Conservation (phyloP, 1,139 yeast genomes). For the Candida sanyaensis region DNA sequence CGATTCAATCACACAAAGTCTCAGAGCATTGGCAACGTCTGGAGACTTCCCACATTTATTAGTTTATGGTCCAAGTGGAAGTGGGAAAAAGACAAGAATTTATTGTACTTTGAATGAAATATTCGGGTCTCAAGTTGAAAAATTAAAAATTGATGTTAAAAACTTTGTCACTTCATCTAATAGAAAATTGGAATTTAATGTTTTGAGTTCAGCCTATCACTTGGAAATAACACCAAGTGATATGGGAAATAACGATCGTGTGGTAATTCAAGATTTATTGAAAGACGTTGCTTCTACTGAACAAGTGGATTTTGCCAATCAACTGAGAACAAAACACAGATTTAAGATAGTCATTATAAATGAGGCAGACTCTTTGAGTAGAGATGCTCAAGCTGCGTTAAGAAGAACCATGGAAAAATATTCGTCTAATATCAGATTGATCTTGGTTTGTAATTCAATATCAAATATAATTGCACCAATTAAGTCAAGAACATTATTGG, state of each 20-base stretch:
- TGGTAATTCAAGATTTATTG: slow-evolving; percentile 89
- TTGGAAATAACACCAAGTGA: slow-evolving; percentile 96
- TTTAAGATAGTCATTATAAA: slow-evolving; percentile 92
- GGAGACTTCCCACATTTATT: slow-evolving; percentile 94
- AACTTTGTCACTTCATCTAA: slow-evolving; percentile 71
- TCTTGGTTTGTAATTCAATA: slow-evolving; percentile 84
- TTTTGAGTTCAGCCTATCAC: slow-evolving; percentile 87
- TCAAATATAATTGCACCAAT: slow-evolving; percentile 93
- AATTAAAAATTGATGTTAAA: slow-evolving; percentile 85
- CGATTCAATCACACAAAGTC: slow-evolving; percentile 58
- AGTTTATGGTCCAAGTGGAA: slow-evolving; percentile 94
- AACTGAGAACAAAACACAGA: slow-evolving; percentile 53
- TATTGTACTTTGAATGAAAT: slow-evolving; percentile 77
- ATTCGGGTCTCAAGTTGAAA: slow-evolving; percentile 81
- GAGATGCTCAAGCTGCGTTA: slow-evolving; percentile 97
- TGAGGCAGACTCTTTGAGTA: slow-evolving; percentile 87
- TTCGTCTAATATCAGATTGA: slow-evolving; percentile 80
- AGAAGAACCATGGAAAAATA: slow-evolving; percentile 98
- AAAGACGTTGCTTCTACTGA: slow-evolving; percentile 96
- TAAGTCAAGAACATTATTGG: slow-evolving; percentile 84
- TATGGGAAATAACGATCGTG: slow-evolving; percentile 92
- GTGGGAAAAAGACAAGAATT: slow-evolving; percentile 95
- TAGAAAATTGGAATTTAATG: slow-evolving; percentile 85
- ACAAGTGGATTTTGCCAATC: slow-evolving; percentile 74
- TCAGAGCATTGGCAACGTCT: slow-evolving; percentile 65